A percentile compares a stretch with the other conserved stretches of the same genome.
Evolutionary conservation across 2,329 filamentous ascomycete genomes (phyloP).

Genomic region (Aspergillus sp.): DNA sequence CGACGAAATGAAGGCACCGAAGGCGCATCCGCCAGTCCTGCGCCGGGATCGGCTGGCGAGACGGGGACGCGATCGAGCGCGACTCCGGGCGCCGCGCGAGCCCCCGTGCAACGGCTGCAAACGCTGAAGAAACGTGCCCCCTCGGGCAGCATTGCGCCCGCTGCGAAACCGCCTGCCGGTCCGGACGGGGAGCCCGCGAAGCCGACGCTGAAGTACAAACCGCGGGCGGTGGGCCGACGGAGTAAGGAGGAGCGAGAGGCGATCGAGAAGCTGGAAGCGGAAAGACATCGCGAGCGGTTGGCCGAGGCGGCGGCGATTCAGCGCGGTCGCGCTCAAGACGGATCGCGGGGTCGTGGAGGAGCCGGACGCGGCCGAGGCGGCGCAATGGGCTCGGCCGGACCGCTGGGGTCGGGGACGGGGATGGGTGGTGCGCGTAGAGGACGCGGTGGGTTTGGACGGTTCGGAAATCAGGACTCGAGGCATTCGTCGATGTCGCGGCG

Average conservation of each 20-base stretch:
- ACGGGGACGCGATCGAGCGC: constrained; percentile 1
- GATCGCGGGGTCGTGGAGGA: constrained; percentile 30
- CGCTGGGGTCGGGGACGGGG: constrained; percentile 27
- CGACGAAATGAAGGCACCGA: constrained; percentile 16
- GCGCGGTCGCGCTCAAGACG: constrained; percentile 30
- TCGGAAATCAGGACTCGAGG: constrained; percentile 24
- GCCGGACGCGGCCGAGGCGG: constrained; percentile 33
- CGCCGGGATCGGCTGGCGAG: constrained; percentile 7
- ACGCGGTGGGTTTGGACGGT: constrained; percentile 19
- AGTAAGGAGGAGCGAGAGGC: constrained; percentile 48
- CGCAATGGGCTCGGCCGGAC: constrained; percentile 26
- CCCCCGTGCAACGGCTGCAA: constrained; percentile 43
- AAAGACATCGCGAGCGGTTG: constrained; percentile 39
- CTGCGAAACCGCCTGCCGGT: constrained; percentile 15
- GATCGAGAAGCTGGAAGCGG: constrained; percentile 42
- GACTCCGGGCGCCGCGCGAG: constrained; percentile 20
- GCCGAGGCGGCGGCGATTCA: constrained; percentile 42
- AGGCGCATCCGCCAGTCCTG: constrained; percentile 16
- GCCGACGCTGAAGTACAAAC: constrained; percentile 44
- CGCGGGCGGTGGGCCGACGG: constrained; percentile 41
- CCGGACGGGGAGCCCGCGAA: constrained; percentile 32
- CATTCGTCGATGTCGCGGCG: constrained; percentile 28
- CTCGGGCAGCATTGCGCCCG: constrained; percentile 36
- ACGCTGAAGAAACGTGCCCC: constrained; percentile 41
- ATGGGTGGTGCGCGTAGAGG: constrained; percentile 23